Evolutionary conservation across 345 rosid species (phyloP), one percentile per base, ranked within the genome.

Genomic region (Salix arbutifolia): DNA sequence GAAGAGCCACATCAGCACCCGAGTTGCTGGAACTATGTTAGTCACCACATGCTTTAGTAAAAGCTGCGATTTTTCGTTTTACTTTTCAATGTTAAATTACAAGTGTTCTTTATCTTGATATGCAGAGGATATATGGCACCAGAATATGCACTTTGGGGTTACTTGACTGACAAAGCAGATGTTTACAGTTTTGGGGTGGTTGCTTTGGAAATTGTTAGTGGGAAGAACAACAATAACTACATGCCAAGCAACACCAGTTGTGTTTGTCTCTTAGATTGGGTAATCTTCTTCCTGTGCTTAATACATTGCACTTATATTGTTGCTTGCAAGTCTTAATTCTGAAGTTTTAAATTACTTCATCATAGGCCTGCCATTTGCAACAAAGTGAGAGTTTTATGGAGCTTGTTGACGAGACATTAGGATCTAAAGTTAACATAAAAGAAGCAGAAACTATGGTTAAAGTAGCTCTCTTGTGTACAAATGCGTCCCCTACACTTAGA

Each of bases 41-140:
- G 77, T 76, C 31, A 12, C 25, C 25, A 1, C 30, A 4, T 77
- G 62, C 62, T n/a, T 58, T 58, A 58, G n/a, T n/a, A 58, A 58
- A 58, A 10, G 26, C 62, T n/a, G 62, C 25, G 11, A 58, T 58
- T 58, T 10, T n/a, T 58, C 14, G 62, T 10, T n/a, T 5, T 38
- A 1, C 28, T n/a, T 8, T 31, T 40, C n/a, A 23, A 4, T 37
- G 44, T 40, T 66, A 37, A 5, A 66, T 65, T 21, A 64, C 71
- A 8, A 26, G 8, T 66, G 31, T 52, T 46, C 30, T 14, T 13
- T 26, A n/a, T 72, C 37, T 70, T 70, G 37, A 67, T 23, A 16
- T 82, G 69, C 81, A 82, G 81, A 53, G 84, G 81, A 23, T 77
- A 81, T 21, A 81, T 81, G 81, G 84, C 84, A 65, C 84, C 84